Evolutionary conservation across 2,329 filamentous ascomycete species (phyloP).

Genomic region (Sclerotinia nivalis): DNA sequence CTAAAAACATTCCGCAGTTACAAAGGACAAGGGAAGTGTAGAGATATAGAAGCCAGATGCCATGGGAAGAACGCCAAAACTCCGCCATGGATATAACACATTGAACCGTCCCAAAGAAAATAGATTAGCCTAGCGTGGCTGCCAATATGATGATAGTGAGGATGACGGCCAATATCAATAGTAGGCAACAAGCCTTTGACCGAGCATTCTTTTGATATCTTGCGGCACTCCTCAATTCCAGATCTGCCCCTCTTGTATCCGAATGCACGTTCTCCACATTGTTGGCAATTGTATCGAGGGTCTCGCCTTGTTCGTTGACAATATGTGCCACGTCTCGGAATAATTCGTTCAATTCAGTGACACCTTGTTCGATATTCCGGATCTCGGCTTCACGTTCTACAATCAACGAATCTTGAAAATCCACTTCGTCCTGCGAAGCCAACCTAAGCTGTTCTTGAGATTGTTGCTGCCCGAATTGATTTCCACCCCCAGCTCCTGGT

Average conservation of each 20-base stretch:
- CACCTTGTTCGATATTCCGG: conserved; percentile 93
- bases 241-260: conserved; percentile 81
- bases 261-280: conserved; percentile 83
- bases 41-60: conserved; percentile 1
- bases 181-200: conserved; percentile 89
- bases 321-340: conserved; percentile 99
- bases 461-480: conserved; percentile 55
- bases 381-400: conserved; percentile 97
- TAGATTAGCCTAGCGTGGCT: conserved; percentile 68
- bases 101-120: conserved; percentile 1
- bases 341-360: conserved; percentile 92
- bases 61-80: conserved; percentile 24
- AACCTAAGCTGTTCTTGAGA: conserved; percentile 77
- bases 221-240: conserved; percentile 81
- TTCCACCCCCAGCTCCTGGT: conserved; percentile 41
- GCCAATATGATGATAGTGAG: conserved; percentile 87
- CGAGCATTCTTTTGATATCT: conserved; percentile 94
- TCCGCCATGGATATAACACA: conserved; percentile 23
- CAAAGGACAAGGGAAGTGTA: conserved; percentile 6
- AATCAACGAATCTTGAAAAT: conserved; percentile 95
- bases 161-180: conserved; percentile 86
- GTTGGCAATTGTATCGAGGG: conserved; percentile 81
- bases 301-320: conserved; percentile 88
- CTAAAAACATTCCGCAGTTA: conserved; percentile 17
- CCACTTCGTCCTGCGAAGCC: conserved; percentile 89